Percentiles rank a stretch among this genome's conserved stretches.
These are phyloP conservation scores for Tetracladium marchalianum DNA, from an alignment of 495 filamentous ascomycete genomes.

Conservation along the genomic window DNA sequence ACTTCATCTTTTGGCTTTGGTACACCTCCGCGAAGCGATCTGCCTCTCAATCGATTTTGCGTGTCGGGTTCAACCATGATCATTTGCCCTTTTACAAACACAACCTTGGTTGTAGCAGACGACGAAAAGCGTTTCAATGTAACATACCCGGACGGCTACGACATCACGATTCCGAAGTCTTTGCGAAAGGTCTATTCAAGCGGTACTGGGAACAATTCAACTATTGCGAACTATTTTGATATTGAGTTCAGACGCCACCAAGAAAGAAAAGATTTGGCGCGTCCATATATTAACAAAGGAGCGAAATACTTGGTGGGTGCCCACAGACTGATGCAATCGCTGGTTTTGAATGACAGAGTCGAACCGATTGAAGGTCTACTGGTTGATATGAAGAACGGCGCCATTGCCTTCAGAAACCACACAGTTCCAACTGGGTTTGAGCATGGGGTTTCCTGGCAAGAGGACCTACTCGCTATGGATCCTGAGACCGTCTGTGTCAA, in stretches of 20 bases:
- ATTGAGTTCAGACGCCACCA: constrained; percentile 29
- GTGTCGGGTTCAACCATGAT: not conserved
- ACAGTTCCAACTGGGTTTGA: constrained; percentile 21
- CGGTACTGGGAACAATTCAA: constrained; percentile 16
- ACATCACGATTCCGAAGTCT: constrained; percentile 18
- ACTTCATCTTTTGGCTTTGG: constrained; percentile 5
- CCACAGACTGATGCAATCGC: constrained; percentile 18
- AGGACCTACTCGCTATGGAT: constrained; percentile 37
- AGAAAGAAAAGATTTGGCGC: not conserved
- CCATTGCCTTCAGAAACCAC: constrained; percentile 38
- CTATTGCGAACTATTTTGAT: constrained; percentile 31
- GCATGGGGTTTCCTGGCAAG: constrained; percentile 27
- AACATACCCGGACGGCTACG: constrained; percentile 9
- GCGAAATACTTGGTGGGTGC: constrained; percentile 6
- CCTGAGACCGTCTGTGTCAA: constrained; percentile 33
- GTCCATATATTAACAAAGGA: constrained; percentile 13
- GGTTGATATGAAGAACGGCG: constrained; percentile 29
- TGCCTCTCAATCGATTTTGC: constrained; percentile 3
- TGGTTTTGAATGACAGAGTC: constrained; percentile 23
- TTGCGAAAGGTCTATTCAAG: constrained; percentile 25
- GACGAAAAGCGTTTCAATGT: not conserved
- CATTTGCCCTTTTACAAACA: constrained; percentile 6
- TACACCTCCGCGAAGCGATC: constrained; percentile 5
- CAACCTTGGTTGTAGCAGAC: not conserved
- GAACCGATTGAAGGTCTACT: constrained; percentile 32